Base-by-base conservation (phyloP, 768 basidiomycete genomes). In the Hemileccinum rubropunctum region DNA sequence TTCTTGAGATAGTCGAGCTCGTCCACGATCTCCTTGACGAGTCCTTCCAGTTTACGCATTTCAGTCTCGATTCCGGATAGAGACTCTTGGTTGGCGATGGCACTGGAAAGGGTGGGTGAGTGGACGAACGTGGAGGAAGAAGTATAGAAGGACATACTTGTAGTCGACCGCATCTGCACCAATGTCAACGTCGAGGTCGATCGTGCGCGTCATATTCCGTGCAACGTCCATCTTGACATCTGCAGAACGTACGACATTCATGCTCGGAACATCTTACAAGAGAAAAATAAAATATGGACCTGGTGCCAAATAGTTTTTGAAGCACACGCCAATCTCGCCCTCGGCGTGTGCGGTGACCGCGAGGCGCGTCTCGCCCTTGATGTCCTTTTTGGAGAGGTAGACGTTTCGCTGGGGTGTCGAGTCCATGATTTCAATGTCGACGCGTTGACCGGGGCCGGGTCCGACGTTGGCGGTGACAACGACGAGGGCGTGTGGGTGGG, bases 161-260 rank as follows among this genome's bases (percentile, higher is more conserved):
- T 98, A 98, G 72, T 99, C 97, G 33, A 98, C 87, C 2, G 97
- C 97, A 61, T 98, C 95, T 12, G 95, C 95, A 30, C 97, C 97
- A 67, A 99, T 95, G 63, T 99, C 97, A 33, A 98, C 82, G 63
- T 99, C 97, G 50, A 98, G 73, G 74, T 99, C 95, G 53, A 99
- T 70, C 35, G 88, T 80, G 14, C 92, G 80, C 35, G 74, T 69
- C 56, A 82, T 72, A 48, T 79, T 77, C 28, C 69, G 62, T 3
- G 73, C 74, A 45, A 83, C 71, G 21, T 77, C 75, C 40, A 65
- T 62, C 20, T 75, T 70, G 17, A 78, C 68, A 17, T 76, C 83
- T 84, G 49, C 23, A 6, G 23, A 23, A 23, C 13, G 14, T 3
- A 21, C 15, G 5, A 23, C 23, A 23, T 23, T 11, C 18, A 32